Conservation (phyloP, 1,284 basidiomycete genomes). For the Sanghuangporus baumii region DNA sequence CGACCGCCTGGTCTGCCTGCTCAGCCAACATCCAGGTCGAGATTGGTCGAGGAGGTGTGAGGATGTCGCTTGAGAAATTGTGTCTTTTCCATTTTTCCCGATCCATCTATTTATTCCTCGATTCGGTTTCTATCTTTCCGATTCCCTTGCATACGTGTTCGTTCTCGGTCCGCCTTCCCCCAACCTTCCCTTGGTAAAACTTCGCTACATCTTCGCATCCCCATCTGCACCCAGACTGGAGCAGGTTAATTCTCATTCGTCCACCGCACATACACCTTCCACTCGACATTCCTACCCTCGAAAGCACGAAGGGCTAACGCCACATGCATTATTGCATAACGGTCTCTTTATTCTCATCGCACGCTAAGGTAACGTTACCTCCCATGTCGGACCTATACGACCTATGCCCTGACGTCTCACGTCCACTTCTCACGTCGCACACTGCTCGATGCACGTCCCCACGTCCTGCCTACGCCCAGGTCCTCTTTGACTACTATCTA, state of each 20-base stretch:
- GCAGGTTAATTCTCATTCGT: background rate
- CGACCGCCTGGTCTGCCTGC: constrained; percentile 12
- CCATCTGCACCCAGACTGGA: background rate
- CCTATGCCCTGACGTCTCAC: background rate
- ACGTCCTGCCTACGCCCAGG: background rate
- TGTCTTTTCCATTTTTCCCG: background rate
- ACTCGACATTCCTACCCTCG: background rate
- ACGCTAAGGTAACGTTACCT: background rate
- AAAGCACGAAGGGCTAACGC: background rate
- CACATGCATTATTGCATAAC: background rate
- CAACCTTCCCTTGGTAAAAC: background rate
- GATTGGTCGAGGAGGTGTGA: constrained; percentile 13
- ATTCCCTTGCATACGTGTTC: background rate
- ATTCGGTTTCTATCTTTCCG: background rate
- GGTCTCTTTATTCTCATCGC: background rate
- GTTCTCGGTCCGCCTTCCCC: background rate
- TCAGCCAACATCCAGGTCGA: constrained; percentile 8
- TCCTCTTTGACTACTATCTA: background rate
- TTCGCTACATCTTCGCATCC: background rate
- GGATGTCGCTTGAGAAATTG: background rate
- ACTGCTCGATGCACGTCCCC: background rate
- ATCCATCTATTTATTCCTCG: background rate
- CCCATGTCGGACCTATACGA: background rate
- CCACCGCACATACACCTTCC: background rate
- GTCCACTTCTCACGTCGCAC: background rate